phyloP scores from a whole-genome alignment of 768 basidiomycete genomes.

The Xerocomus potaroensis region DNA sequence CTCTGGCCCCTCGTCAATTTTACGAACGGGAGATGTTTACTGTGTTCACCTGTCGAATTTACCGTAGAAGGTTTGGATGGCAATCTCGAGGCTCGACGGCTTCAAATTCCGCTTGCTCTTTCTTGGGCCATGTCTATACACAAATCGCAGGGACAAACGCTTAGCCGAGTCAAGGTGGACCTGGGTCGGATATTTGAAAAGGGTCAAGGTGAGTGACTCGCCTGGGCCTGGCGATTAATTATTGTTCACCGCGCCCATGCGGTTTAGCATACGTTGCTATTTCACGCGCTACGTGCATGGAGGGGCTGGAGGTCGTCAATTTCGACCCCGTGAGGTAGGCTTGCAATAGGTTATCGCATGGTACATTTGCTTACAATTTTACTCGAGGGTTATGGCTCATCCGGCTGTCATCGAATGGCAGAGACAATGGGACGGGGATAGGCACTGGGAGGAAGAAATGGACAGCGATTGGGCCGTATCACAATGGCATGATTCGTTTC shows the following conservation, averaged over 20 bases:
- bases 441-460: constrained; percentile 31
- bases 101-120: constrained; percentile 76
- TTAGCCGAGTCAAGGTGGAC: constrained; percentile 92
- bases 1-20: constrained; percentile 36
- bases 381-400: constrained; percentile 34
- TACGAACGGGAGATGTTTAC: constrained; percentile 24
- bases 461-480: constrained; percentile 30
- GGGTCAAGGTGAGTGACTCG: constrained; percentile 41
- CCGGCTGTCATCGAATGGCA: constrained; percentile 33
- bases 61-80: constrained; percentile 32
- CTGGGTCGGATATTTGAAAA: constrained; percentile 89
- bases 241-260: constrained; percentile 1
- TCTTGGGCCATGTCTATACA: constrained; percentile 99
- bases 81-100: constrained; percentile 31
- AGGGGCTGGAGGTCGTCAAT: constrained; percentile 36
- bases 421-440: constrained; percentile 23
- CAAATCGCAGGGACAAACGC: constrained; percentile 96
- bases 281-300: constrained; percentile 39
- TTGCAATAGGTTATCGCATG: not conserved
- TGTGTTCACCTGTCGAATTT: constrained; percentile 35
- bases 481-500: constrained; percentile 29
- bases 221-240: not conserved
- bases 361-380: constrained; percentile 1
- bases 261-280: constrained; percentile 33
- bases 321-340: constrained; percentile 33